phyloP scores from a whole-genome alignment of 306 rosid genomes.

The Casuarina equisetifolia region DNA sequence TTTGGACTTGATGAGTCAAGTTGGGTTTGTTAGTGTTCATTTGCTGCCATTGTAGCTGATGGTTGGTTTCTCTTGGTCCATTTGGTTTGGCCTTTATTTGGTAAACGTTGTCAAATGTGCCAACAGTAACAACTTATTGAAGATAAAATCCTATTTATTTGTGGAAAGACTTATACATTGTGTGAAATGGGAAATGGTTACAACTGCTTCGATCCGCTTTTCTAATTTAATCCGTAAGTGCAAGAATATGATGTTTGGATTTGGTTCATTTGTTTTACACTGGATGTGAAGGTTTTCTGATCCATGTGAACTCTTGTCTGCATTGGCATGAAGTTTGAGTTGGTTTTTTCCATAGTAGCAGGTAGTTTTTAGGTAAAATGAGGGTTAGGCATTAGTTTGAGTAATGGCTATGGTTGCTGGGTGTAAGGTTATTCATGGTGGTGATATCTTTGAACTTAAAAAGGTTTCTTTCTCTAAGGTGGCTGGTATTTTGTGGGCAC shows the following conservation, averaged over 20 bases:
- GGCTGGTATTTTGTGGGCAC: background rate
- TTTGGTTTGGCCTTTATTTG: background rate
- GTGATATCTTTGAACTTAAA: background rate
- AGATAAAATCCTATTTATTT: background rate
- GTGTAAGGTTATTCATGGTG: background rate
- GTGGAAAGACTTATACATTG: background rate
- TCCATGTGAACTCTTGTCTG: background rate
- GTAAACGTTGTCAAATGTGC: background rate
- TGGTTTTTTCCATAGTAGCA: background rate
- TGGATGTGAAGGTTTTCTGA: background rate
- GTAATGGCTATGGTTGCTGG: conserved; percentile 3
- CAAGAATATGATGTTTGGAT: background rate
- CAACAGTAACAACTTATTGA: background rate
- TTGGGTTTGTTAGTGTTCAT: background rate
- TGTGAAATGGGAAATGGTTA: background rate
- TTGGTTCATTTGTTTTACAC: background rate
- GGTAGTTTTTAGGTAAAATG: background rate
- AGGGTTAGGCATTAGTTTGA: background rate
- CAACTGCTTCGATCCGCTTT: background rate
- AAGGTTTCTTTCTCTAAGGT: background rate
- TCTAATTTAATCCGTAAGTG: too few relatives aligned
- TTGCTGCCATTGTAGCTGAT: background rate
- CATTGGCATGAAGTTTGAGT: background rate
- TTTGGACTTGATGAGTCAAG: background rate
- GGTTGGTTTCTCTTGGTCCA: background rate